Evolutionary conservation across 2,329 filamentous ascomycete genomes (phyloP).

Genomic region (Trichoderma semiorbis): DNA sequence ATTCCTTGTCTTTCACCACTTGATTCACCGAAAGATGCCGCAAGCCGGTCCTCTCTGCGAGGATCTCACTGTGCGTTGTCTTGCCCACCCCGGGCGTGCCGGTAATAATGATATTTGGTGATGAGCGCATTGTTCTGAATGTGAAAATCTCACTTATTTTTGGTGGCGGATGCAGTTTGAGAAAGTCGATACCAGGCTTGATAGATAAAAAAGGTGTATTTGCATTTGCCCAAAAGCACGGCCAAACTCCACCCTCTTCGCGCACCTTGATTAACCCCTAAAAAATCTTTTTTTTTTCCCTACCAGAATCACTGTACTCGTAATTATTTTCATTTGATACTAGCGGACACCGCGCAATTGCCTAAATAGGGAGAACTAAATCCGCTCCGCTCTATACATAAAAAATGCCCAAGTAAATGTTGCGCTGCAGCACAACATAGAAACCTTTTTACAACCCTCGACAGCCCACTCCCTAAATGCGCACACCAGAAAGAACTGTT

Average conservation of each 20-base stretch:
- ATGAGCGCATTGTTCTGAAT: conserved; percentile 41
- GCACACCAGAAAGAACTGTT: not conserved
- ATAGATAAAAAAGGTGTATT: not conserved
- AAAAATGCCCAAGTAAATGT: conserved; percentile 15
- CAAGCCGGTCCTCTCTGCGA: conserved; percentile 73
- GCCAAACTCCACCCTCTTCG: conserved; percentile 10
- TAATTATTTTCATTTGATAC: conserved; percentile 15
- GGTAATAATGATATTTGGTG: conserved; percentile 90
- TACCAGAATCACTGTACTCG: not conserved
- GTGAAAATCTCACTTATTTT: not conserved
- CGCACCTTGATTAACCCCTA: not conserved
- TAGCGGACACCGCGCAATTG: conserved; percentile 15
- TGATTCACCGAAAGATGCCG: conserved; percentile 86
- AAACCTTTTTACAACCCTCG: conserved; percentile 6
- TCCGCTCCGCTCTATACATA: conserved; percentile 18
- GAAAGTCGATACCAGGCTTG: not conserved
- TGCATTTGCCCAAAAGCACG: not conserved
- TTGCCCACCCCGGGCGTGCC: conserved; percentile 96
- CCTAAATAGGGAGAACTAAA: conserved; percentile 24
- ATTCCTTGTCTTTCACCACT: conserved; percentile 82
- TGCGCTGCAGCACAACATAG: conserved; percentile 6
- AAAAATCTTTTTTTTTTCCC: not conserved
- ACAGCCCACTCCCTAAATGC: conserved; percentile 6
- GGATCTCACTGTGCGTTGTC: conserved; percentile 81
- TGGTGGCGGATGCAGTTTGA: not conserved